Evolutionary conservation across 78 protist species (phyloP), one percentile per base, ranked within the genome.

Genomic region (Salpingoeca rosetta): DNA sequence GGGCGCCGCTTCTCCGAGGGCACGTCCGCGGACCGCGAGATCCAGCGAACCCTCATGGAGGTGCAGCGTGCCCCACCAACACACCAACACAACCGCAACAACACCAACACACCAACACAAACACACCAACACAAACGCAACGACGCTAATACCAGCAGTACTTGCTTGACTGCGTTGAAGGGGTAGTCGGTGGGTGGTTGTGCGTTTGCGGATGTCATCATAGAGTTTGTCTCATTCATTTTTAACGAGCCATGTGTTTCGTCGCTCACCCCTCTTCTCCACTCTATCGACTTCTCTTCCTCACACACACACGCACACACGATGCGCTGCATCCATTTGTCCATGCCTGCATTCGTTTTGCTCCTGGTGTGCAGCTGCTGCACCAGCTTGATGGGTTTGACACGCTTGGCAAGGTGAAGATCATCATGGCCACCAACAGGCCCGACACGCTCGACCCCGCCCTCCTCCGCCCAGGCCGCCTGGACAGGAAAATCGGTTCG

Each of bases 41-140:
- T 99, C 65, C 99, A 99, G 87, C 90, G 99, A 42, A 99, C 99
- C 1, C 94, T 99, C 22, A 97, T 99, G 99, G 99, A 97, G 89
- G 89, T 86, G 38, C 40, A 83, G 77, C 42, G 31, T 24, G 81
- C 81, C 42, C n/a, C n/a, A n/a, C n/a, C n/a, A n/a, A 75, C 22
- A 12, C 78, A 25, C 22, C 43, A 75, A 7, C 38, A 7, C 38
- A 11, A 7, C 43, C 43, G n/a, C n/a, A n/a, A n/a, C n/a, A n/a
- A n/a, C n/a, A n/a, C n/a, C n/a, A n/a, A n/a, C n/a, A n/a, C n/a
- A n/a, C n/a, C n/a, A n/a, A n/a, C n/a, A n/a, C n/a, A n/a, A n/a
- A n/a, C n/a, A n/a, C n/a, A n/a, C n/a, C n/a, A n/a, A n/a, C n/a
- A n/a, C n/a, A n/a, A n/a, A n/a, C n/a, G n/a, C n/a, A n/a, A n/a